Evolutionary conservation across 352 stramenopile species (phyloP), one percentile per base, ranked within the genome.

Genomic region (Phytophthora constricta): DNA sequence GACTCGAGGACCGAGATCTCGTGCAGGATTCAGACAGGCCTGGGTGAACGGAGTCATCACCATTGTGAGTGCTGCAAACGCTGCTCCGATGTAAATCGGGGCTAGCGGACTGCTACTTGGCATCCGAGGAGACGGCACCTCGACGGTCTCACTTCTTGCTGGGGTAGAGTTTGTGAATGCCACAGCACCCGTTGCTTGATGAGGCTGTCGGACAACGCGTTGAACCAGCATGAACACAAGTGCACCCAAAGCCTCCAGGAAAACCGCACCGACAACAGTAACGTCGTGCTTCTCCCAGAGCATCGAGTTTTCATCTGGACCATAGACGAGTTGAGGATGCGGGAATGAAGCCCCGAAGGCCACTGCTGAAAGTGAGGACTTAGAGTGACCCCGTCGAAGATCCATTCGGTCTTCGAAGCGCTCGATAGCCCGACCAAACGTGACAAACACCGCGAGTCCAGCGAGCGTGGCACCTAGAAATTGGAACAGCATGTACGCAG

Each of bases 321-420:
- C 25, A 22, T 65, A 52, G 31, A 76, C 57, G 39, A 90, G 66
- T 39, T 76, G 69, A 1, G 79, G 79, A 41, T 91, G 85, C 2
- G 77, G 80, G 26, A 87, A 95, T 53, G 92, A 95, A 28, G 83
- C 74, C 43, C 84, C 73, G 62, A 96, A 93, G 4, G 74, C 68
- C 65, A 81, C 76, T 13, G 85, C 87, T 17, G 86, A 89, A 45
- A 85, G 67, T n/a, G 84, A 25, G 72, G 88, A 9, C 10, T 76
- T 72, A 17, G 14, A 25, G 22, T 58, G 31, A 45, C 79, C 70
- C 41, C 84, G 60, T 1, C 65, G 45, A 75, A 90, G 75, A 19
- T 50, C 47, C 39, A 91, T 60, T 31, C 68, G 47, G 4, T 68
- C 20, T 62, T 96, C 86, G 45, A 76, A 92, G 16, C 69, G 64